Percentiles rank a stretch among this genome's conserved stretches.
Evolutionary conservation across 2,329 filamentous ascomycete genomes (phyloP).

Genomic region (Pseudogymnoascus verrucosus): DNA sequence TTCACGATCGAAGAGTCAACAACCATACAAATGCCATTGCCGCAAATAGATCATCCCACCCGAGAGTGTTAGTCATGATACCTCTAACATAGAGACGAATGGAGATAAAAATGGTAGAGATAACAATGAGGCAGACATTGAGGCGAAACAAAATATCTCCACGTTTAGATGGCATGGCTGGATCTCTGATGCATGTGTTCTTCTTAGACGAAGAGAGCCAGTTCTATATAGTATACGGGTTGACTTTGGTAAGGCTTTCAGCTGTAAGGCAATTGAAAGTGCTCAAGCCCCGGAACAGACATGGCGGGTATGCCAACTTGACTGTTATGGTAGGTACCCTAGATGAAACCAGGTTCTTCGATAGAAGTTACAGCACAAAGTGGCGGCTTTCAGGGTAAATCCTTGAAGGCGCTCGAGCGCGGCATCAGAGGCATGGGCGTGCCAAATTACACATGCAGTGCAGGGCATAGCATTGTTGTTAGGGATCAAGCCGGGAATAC

Average conservation of each 20-base stretch:
- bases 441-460: not conserved
- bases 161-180: slow-evolving; percentile 15
- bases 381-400: not conserved
- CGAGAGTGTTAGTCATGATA: slow-evolving; percentile 26
- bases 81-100: slow-evolving; percentile 25
- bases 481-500: too few species aligned
- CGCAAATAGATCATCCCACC: slow-evolving; percentile 27
- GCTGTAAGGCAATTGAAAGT: not conserved
- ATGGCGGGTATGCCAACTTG: not conserved
- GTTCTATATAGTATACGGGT: not conserved
- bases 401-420: not conserved
- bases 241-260: not conserved
- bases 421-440: not conserved
- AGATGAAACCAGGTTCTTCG: not conserved
- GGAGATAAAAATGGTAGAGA: slow-evolving; percentile 25
- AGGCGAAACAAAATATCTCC: slow-evolving; percentile 14
- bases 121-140: slow-evolving; percentile 22
- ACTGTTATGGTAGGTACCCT: not conserved
- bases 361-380: not conserved
- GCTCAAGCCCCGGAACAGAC: not conserved
- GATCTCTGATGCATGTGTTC: slow-evolving; percentile 10
- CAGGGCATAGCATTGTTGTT: not conserved
- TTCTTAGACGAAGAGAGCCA: not conserved
- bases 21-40: slow-evolving; percentile 22
- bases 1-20: not conserved